Evolutionary conservation across 2,329 filamentous ascomycete genomes (phyloP).

Genomic region (Orbilia oligospora): DNA sequence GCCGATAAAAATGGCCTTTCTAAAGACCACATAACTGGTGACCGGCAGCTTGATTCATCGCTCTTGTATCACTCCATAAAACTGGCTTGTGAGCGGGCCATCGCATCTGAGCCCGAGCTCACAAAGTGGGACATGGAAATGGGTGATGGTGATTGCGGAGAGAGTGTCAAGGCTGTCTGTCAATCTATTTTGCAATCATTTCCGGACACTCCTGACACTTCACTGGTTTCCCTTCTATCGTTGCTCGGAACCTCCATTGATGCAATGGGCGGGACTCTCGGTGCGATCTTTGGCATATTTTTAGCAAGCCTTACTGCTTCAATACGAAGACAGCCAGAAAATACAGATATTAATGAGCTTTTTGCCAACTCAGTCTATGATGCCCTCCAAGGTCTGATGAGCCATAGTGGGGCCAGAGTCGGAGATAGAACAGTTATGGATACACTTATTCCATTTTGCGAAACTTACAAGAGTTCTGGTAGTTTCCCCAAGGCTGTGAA

Average conservation of each 20-base stretch:
- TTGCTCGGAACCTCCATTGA: constrained; percentile 70
- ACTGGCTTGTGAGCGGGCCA: constrained; percentile 72
- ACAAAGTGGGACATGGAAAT: constrained; percentile 83
- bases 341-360: constrained; percentile 41
- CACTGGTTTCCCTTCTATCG: constrained; percentile 67
- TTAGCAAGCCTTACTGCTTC: constrained; percentile 84
- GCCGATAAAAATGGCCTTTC: constrained; percentile 71
- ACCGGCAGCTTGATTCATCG: constrained; percentile 39
- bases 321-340: constrained; percentile 53
- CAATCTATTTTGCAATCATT: constrained; percentile 72
- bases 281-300: constrained; percentile 82
- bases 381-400: constrained; percentile 80
- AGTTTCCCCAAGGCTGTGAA: constrained; percentile 80
- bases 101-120: constrained; percentile 76
- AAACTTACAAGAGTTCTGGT: constrained; percentile 74
- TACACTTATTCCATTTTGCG: constrained; percentile 88
- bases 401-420: constrained; percentile 89
- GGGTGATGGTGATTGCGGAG: constrained; percentile 91
- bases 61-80: constrained; percentile 72
- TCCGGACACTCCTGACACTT: constrained; percentile 67
- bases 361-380: constrained; percentile 66
- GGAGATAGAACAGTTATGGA: constrained; percentile 94
- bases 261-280: constrained; percentile 76
- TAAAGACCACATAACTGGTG: constrained; percentile 63
- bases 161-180: constrained; percentile 87